phyloP scores from a whole-genome alignment of 257 asterid genomes.

The Misopates orontium region DNA sequence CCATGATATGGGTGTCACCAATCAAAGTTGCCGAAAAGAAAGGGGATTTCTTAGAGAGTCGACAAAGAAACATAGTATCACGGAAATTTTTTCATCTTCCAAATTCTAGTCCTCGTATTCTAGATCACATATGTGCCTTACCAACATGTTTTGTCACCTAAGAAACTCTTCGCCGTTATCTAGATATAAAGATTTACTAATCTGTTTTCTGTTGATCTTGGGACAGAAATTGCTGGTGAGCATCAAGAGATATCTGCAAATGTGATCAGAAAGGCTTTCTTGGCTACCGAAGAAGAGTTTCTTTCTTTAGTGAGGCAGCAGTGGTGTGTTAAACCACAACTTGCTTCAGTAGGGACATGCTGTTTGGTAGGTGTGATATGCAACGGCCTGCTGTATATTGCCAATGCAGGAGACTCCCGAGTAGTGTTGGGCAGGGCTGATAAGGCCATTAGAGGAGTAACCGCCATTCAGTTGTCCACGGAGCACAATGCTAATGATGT shows the following conservation, averaged over 20 bases:
- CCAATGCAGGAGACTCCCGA: constrained; percentile 95
- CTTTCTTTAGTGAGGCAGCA: constrained; percentile 67
- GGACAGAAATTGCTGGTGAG: constrained; percentile 65
- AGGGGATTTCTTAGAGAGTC: background rate
- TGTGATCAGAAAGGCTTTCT: constrained; percentile 75
- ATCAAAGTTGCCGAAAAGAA: too few relatives aligned
- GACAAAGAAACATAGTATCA: background rate
- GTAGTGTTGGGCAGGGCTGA: constrained; percentile 76
- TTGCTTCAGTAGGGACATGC: constrained; percentile 92
- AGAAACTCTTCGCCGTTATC: background rate
- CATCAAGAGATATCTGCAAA: constrained; percentile 62
- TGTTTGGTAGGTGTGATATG: constrained; percentile 87
- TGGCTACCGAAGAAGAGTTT: constrained; percentile 87
- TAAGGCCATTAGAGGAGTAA: constrained; percentile 50
- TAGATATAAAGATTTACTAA: background rate
- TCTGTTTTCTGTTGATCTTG: constrained; percentile 19
- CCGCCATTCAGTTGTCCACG: constrained; percentile 66
- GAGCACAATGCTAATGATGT: constrained; percentile 83
- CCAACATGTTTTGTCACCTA: background rate
- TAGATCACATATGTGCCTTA: too few relatives aligned
- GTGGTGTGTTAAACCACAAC: constrained; percentile 73
- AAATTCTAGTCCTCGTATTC: too few relatives aligned
- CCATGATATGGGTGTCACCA: too few relatives aligned
- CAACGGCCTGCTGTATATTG: constrained; percentile 70
- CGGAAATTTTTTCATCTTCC: too few relatives aligned